phyloP scores from a whole-genome alignment of 305 asterid genomes.

The Lippia alba region DNA sequence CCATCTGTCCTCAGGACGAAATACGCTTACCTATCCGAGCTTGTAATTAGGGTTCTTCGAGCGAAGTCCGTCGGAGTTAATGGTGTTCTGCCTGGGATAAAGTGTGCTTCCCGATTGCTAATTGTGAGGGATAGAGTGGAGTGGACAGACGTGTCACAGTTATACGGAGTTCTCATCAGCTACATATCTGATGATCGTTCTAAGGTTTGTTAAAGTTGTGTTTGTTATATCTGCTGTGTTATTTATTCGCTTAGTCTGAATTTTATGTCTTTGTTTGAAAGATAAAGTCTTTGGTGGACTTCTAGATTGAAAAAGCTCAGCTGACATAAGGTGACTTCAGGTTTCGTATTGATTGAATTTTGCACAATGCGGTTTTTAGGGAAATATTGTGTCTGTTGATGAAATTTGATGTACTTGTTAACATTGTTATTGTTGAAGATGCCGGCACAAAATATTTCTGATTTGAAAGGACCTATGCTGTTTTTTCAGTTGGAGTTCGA shows the following conservation, averaged over 20 bases:
- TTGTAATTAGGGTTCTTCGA: constrained; percentile 49
- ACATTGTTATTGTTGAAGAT: constrained; percentile 2
- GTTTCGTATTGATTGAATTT: constrained; percentile 3
- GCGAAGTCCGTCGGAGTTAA: constrained; percentile 49
- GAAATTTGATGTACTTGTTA: neutral
- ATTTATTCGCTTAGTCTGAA: neutral
- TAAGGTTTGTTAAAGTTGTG: constrained; percentile 51
- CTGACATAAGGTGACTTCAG: neutral
- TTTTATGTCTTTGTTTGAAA: constrained; percentile 9
- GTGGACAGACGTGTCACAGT: constrained; percentile 70
- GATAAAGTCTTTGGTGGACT: neutral
- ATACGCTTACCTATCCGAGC: constrained; percentile 56
- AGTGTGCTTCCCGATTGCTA: constrained; percentile 62
- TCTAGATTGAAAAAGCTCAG: constrained; percentile 12
- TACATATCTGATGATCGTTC: constrained; percentile 62
- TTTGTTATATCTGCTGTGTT: neutral
- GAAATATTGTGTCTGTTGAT: neutral
- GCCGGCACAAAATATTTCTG: neutral
- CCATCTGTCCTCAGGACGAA: constrained; percentile 52
- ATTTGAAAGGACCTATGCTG: neutral
- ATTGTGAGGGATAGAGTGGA: constrained; percentile 54
- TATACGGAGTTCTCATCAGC: constrained; percentile 57
- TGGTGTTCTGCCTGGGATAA: constrained; percentile 66
- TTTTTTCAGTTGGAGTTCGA: neutral
- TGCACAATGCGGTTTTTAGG: neutral